phyloP scores from a whole-genome alignment of 164 flowering plant genomes.

The Liriodendron chinense region DNA sequence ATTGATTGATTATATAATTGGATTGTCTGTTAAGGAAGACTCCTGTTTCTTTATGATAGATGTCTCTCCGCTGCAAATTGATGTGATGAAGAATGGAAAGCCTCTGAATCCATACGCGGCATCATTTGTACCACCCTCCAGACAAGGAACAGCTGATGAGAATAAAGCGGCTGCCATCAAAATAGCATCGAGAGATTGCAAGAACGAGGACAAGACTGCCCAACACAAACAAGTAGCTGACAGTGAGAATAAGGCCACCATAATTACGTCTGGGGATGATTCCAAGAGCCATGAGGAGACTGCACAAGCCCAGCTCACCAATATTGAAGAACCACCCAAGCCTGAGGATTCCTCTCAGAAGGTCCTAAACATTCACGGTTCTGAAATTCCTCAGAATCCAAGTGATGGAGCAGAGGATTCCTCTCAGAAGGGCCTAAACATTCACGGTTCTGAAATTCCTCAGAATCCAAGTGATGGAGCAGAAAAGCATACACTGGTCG shows the following conservation, averaged over 20 bases:
- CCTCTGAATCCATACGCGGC: constrained; percentile 35
- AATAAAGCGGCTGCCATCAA: background rate
- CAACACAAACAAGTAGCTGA: background rate
- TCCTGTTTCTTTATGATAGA: background rate
- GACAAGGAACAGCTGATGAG: constrained; percentile 7
- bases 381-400: background rate
- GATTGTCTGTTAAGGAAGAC: background rate
- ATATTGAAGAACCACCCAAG: constrained; percentile 1
- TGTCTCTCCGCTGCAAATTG: background rate
- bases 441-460: background rate
- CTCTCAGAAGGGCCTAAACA: background rate
- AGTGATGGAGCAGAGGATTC: background rate
- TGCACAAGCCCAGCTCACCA: background rate
- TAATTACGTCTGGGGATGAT: background rate
- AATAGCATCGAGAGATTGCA: background rate
- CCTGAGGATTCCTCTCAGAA: background rate
- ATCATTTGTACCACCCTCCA: constrained; percentile 33
- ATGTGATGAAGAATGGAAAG: constrained; percentile 18
- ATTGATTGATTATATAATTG: background rate
- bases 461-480: background rate
- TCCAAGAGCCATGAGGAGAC: background rate
- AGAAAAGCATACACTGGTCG: background rate
- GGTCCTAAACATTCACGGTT: background rate
- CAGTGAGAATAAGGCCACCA: background rate
- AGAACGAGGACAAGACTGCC: background rate